Conservation (phyloP, 2,329 filamentous ascomycete genomes). For the Endoconidiophora laricicola region DNA sequence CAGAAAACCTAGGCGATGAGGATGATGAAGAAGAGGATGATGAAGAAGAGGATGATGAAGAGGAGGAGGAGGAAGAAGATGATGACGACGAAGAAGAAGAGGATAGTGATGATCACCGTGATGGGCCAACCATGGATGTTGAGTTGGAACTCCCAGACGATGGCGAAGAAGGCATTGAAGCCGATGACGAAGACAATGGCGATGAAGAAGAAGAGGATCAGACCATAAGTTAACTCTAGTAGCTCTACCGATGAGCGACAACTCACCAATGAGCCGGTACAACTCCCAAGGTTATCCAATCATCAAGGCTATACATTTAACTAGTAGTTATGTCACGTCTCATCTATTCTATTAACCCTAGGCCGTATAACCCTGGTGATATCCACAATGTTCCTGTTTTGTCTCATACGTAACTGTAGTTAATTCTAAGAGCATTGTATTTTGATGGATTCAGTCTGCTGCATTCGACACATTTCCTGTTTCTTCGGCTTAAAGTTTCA, state of each 20-base stretch:
- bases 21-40: conserved; percentile 16
- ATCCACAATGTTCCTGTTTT: no score
- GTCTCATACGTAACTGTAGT: no score
- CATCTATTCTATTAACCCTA: neutral
- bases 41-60: conserved; percentile 16
- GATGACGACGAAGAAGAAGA: conserved; percentile 13
- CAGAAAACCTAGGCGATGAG: conserved; percentile 12
- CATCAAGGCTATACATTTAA: no score
- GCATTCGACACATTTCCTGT: neutral
- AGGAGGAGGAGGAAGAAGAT: conserved; percentile 16
- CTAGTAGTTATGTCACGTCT: neutral
- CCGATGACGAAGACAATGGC: conserved; percentile 1
- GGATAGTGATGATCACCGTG: neutral
- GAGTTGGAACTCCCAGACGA: conserved; percentile 11
- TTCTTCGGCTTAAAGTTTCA: neutral
- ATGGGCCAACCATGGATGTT: conserved; percentile 11
- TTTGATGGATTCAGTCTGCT: no score
- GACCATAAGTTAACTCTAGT: conserved; percentile 2
- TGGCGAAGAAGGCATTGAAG: conserved; percentile 12
- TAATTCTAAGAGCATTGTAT: no score
- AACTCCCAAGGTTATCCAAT: no score
- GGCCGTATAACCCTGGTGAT: conserved; percentile 15
- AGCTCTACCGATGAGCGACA: neutral
- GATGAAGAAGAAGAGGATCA: conserved; percentile 6
- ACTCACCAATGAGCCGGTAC: no score